Conservation (phyloP, 495 filamentous ascomycete genomes). For the Collariella sp. region DNA sequence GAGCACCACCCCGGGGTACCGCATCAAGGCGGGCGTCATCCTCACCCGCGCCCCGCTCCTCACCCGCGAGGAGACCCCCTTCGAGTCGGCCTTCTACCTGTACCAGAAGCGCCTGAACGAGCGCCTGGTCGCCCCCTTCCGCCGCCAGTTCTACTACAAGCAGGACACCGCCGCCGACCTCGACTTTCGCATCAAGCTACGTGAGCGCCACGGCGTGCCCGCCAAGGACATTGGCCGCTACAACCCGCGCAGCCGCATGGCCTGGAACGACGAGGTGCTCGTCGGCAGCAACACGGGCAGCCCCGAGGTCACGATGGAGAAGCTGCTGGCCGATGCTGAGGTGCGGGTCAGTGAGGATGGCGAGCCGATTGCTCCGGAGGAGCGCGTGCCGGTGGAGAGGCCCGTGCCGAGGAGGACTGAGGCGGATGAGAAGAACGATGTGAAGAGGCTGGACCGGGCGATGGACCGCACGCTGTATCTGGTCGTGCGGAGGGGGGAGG, state of each 20-base stretch:
- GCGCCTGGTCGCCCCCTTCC: conserved; percentile 81
- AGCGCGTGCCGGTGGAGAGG: conserved; percentile 60
- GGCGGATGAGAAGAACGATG: conserved; percentile 68
- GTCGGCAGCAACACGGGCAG: conserved; percentile 56
- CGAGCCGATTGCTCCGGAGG: conserved; percentile 51
- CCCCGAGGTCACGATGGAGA: conserved; percentile 44
- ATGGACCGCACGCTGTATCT: conserved; percentile 78
- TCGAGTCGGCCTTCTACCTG: conserved; percentile 88
- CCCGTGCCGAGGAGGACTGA: conserved; percentile 66
- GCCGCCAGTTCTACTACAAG: conserved; percentile 92
- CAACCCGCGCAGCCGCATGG: conserved; percentile 61
- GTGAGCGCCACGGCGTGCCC: conserved; percentile 57
- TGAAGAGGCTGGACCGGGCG: conserved; percentile 65
- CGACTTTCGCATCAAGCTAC: conserved; percentile 84
- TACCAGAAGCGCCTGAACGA: conserved; percentile 98
- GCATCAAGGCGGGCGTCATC: conserved; percentile 68
- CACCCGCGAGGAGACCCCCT: conserved; percentile 72
- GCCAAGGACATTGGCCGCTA: conserved; percentile 82
- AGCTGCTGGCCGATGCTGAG: conserved; percentile 68
- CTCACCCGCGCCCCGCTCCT: conserved; percentile 83
- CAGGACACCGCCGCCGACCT: conserved; percentile 72
- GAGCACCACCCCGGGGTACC: conserved; percentile 37
- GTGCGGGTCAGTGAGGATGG: conserved; percentile 52
- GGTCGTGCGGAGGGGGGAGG: conserved; percentile 57
- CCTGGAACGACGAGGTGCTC: conserved; percentile 90